Percentiles rank a stretch among this genome's conserved stretches.
phyloP scores from a whole-genome alignment of 192 early-diverging fungal genomes.

The Coemansia sp. region DNA sequence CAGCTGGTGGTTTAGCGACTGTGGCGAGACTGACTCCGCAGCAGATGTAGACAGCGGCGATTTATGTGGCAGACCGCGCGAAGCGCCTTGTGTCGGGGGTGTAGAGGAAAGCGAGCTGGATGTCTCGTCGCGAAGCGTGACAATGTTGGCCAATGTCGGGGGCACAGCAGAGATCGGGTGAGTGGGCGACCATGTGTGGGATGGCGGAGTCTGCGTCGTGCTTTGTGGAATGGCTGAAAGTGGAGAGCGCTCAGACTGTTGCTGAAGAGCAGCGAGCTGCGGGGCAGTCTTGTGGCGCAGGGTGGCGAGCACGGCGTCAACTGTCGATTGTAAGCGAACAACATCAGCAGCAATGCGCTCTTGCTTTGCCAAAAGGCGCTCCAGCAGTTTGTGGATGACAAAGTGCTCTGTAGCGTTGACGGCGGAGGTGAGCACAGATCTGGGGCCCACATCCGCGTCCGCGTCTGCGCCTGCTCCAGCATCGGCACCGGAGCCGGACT shows the following conservation, averaged over 20 bases:
- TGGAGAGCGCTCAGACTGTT: background rate
- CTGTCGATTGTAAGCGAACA: slow-evolving; percentile 30
- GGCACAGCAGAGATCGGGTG: slow-evolving; percentile 4
- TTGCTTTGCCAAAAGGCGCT: slow-evolving; percentile 34
- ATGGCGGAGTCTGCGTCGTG: background rate
- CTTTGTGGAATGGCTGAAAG: background rate
- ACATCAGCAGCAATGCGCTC: slow-evolving; percentile 41
- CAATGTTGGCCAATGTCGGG: slow-evolving; percentile 35
- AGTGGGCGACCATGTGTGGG: background rate
- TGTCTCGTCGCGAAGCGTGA: slow-evolving; percentile 6
- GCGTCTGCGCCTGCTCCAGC: background rate
- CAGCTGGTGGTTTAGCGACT: background rate
- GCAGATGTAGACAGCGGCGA: background rate
- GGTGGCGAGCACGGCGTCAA: slow-evolving; percentile 21
- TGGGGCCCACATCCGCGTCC: background rate
- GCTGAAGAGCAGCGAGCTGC: background rate
- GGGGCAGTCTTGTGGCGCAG: slow-evolving; percentile 16
- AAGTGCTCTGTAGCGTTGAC: background rate
- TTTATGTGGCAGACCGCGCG: background rate
- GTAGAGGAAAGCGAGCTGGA: background rate
- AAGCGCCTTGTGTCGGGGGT: background rate
- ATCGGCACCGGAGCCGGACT: background rate
- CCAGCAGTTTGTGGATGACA: slow-evolving; percentile 17
- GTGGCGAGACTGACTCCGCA: slow-evolving; percentile 7
- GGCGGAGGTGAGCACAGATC: background rate